Conservation (phyloP, 2,329 filamentous ascomycete genomes). For the Podosphaera fusca region DNA sequence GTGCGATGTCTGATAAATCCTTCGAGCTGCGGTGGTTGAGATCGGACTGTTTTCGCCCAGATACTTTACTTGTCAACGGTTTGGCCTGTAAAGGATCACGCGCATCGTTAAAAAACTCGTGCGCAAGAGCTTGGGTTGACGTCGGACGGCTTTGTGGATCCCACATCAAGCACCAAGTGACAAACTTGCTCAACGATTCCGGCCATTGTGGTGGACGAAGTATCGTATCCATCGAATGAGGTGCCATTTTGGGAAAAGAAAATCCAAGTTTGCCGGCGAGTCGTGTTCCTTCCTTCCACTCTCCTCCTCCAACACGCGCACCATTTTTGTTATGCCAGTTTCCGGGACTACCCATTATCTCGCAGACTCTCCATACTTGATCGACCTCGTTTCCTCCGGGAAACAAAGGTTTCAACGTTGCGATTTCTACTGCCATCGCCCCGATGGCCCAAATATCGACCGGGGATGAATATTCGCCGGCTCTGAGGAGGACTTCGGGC, state of each 20-base stretch:
- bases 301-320: constrained; percentile 69
- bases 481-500: constrained; percentile 77
- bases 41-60: constrained; percentile 80
- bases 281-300: constrained; percentile 87
- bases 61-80: constrained; percentile 60
- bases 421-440: constrained; percentile 95
- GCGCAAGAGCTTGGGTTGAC: constrained; percentile 76
- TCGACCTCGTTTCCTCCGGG: constrained; percentile 96
- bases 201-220: constrained; percentile 84
- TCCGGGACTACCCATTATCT: constrained; percentile 97
- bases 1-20: constrained; percentile 31
- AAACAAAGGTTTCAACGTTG: constrained; percentile 88
- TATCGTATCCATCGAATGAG: constrained; percentile 87
- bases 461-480: constrained; percentile 88
- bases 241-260: constrained; percentile 98
- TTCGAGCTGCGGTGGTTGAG: constrained; percentile 42
- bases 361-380: constrained; percentile 94
- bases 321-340: constrained; percentile 95
- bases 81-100: constrained; percentile 83
- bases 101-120: constrained; percentile 86
- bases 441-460: constrained; percentile 98
- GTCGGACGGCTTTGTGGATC: constrained; percentile 82
- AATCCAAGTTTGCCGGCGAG: constrained; percentile 92
- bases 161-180: constrained; percentile 98
- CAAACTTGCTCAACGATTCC: constrained; percentile 64